Evolutionary conservation across 1,284 basidiomycete genomes (phyloP).

Genomic region (Ceratobasidium sp.): DNA sequence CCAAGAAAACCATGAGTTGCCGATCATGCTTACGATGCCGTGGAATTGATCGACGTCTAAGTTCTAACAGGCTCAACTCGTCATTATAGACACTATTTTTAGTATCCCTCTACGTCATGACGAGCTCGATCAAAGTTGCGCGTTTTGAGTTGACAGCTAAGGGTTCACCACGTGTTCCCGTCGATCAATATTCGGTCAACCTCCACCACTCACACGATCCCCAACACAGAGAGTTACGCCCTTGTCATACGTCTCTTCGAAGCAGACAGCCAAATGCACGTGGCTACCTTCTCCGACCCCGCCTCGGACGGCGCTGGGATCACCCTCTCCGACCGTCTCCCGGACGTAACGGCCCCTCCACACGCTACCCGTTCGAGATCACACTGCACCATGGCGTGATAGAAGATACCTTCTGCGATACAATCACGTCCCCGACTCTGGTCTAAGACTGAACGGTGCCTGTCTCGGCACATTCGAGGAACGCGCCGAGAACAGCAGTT

Average conservation of each 20-base stretch:
- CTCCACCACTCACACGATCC: too few relatives aligned
- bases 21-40: too few relatives aligned
- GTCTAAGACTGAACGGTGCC: constrained; percentile 14
- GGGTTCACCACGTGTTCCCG: too few relatives aligned
- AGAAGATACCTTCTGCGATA: constrained; percentile 76
- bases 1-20: too few relatives aligned
- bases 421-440: constrained; percentile 63
- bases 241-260: constrained; percentile 72
- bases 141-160: too few relatives aligned
- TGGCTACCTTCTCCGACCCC: constrained; percentile 80
- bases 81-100: too few relatives aligned
- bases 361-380: constrained; percentile 77
- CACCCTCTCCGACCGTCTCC: constrained; percentile 71
- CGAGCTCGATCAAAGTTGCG: too few relatives aligned
- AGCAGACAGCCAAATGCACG: constrained; percentile 77
- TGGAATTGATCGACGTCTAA: too few relatives aligned
- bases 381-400: constrained; percentile 83
- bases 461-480: constrained; percentile 38
- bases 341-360: constrained; percentile 70
- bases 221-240: constrained; percentile 77
- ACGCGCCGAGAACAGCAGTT: constrained; percentile 19
- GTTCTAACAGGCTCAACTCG: too few relatives aligned
- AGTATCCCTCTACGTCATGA: too few relatives aligned
- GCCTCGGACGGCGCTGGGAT: constrained; percentile 68
- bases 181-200: too few relatives aligned